Evolutionary conservation across 208 protist genomes (phyloP).

Genomic region (Crithidia fasciculata): DNA sequence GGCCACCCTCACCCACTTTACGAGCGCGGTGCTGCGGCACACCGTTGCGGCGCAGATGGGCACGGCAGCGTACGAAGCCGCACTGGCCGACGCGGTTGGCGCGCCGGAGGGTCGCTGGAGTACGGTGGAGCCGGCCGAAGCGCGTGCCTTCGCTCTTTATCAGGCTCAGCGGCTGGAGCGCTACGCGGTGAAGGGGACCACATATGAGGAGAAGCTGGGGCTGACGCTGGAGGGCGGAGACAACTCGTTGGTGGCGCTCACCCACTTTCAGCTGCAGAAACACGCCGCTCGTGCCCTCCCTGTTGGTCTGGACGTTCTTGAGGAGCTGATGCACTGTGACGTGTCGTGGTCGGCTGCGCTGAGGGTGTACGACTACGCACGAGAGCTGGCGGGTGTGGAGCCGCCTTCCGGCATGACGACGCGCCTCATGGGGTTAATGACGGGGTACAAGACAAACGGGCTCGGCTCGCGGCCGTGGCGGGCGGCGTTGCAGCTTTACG

Average conservation of each 20-base stretch:
- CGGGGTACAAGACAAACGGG: slow-evolving; percentile 65
- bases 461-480: slow-evolving; percentile 78
- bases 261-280: slow-evolving; percentile 61
- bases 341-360: slow-evolving; percentile 73
- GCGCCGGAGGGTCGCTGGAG: slow-evolving; percentile 50
- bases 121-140: slow-evolving; percentile 45
- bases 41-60: slow-evolving; percentile 56
- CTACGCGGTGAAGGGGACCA: slow-evolving; percentile 50
- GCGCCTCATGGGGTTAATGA: slow-evolving; percentile 80
- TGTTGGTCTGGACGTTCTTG: slow-evolving; percentile 39
- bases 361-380: slow-evolving; percentile 48
- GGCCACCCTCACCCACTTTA: slow-evolving; percentile 37
- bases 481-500: slow-evolving; percentile 66
- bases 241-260: slow-evolving; percentile 59
- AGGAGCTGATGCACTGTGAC: slow-evolving; percentile 75
- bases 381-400: slow-evolving; percentile 28
- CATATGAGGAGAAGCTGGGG: slow-evolving; percentile 55
- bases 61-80: slow-evolving; percentile 33
- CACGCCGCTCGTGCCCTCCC: slow-evolving; percentile 29
- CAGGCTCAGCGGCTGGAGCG: slow-evolving; percentile 49
- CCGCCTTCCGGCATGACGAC: slow-evolving; percentile 72
- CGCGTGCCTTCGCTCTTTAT: slow-evolving; percentile 55
- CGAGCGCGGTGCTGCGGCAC: slow-evolving; percentile 45
- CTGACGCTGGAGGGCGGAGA: slow-evolving; percentile 72
- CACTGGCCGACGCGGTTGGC: slow-evolving; percentile 53